Conservation (phyloP, 208 protist species). For the Lotmaria passim region DNA sequence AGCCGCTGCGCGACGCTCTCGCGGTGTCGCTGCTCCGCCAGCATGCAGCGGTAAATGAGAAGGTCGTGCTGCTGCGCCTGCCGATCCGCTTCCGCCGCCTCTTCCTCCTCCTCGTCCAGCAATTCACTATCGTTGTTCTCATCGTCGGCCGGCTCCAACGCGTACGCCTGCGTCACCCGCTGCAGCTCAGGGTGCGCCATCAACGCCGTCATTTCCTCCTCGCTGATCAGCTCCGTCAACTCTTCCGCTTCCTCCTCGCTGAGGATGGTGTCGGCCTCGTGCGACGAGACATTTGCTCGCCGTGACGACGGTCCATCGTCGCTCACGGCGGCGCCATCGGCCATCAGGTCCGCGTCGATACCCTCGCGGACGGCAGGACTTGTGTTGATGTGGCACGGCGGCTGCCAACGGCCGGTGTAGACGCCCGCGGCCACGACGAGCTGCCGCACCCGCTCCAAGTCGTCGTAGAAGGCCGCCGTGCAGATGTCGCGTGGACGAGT, state of each 20-base stretch:
- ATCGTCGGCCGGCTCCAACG: constrained; percentile 17
- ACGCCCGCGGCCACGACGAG: constrained; percentile 59
- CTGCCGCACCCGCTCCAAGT: constrained; percentile 63
- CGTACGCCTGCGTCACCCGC: constrained; percentile 21
- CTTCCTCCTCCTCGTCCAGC: constrained; percentile 32
- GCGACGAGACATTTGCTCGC: neutral
- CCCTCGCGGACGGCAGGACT: constrained; percentile 18
- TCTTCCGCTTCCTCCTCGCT: constrained; percentile 16
- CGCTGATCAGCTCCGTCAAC: constrained; percentile 20
- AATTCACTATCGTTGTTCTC: constrained; percentile 23
- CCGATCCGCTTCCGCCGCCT: constrained; percentile 32
- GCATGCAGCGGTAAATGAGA: constrained; percentile 31
- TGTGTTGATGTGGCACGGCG: constrained; percentile 38
- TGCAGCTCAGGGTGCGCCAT: constrained; percentile 17
- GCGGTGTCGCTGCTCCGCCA: constrained; percentile 41
- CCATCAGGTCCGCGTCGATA: constrained; percentile 3
- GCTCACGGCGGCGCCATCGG: neutral
- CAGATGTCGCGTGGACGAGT: constrained; percentile 63
- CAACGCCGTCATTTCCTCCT: constrained; percentile 21
- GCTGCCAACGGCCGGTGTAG: constrained; percentile 37
- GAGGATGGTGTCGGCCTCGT: neutral
- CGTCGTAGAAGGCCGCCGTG: constrained; percentile 71
- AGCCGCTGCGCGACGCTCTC: constrained; percentile 32
- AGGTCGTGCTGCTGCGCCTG: constrained; percentile 43
- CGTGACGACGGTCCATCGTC: neutral